Base-by-base conservation (phyloP, 1,284 basidiomycete genomes). In the Takashimella tepidaria region DNA sequence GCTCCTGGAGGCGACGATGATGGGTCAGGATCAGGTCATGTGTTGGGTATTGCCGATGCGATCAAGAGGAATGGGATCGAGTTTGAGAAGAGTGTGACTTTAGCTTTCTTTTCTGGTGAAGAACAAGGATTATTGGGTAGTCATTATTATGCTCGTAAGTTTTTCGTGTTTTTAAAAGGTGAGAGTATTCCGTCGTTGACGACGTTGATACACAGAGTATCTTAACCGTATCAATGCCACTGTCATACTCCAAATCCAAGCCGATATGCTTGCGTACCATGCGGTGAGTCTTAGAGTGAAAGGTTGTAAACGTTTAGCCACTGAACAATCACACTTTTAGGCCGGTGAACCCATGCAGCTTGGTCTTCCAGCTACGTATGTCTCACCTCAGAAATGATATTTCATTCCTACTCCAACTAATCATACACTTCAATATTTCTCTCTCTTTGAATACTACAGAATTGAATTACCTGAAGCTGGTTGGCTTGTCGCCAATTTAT, bases 231-330 rank as follows among this genome's bases (percentile, higher is more conserved):
- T 37, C 31, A 77, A 82, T 56, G 84, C 83, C 19, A 86, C 88
- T 59, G 77, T 92, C 45, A 83, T 85, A 2, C 72, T 92, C 41
- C 88, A 92, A 81, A 79, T 92, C 53, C 90, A 92, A 71, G 87
- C 87, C 1, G 90, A 93, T 66, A 92, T 92, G 89, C 79, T 88
- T 45, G 90, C 82, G 0, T 92, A 90, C 69, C 87, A 83, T 54
- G 73, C 61, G 25, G 67, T 71, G 42, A 58, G 69, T 61, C n/a
- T n/a, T n/a, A n/a, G n/a, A n/a, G n/a, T n/a, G n/a, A n/a, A n/a
- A n/a, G n/a, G n/a, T n/a, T n/a, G n/a, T n/a, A n/a, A n/a, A n/a
- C n/a, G n/a, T n/a, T n/a, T n/a, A n/a, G n/a, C n/a, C n/a, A n/a
- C n/a, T n/a, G n/a, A n/a, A n/a, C n/a, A n/a, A n/a, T n/a, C n/a